These are phyloP conservation scores for Sutorius eximius DNA, from an alignment of 1,284 basidiomycete species.

Conservation along the genomic window DNA sequence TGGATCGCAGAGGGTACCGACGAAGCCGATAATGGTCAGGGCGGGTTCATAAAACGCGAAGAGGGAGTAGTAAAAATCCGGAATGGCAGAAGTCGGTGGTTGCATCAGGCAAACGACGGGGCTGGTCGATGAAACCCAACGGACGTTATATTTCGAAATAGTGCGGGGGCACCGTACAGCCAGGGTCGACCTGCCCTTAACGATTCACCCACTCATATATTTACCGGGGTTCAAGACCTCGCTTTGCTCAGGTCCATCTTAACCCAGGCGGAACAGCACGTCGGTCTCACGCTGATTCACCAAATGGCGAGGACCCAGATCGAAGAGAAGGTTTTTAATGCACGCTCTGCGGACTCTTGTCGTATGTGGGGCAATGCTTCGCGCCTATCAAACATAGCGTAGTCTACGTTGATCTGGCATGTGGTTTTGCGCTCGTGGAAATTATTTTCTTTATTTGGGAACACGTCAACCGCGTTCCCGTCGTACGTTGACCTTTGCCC, in stretches of 20 bases:
- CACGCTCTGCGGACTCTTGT: constrained; percentile 37
- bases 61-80: constrained; percentile 66
- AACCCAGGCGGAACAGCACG: constrained; percentile 63
- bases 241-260: constrained; percentile 58
- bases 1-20: constrained; percentile 68
- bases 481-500: not conserved
- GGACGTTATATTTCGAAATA: not conserved
- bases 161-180: not conserved
- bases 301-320: constrained; percentile 80
- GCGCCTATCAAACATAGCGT: constrained; percentile 31
- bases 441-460: constrained; percentile 4
- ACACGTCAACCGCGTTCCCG: not conserved
- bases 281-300: constrained; percentile 44
- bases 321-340: constrained; percentile 69
- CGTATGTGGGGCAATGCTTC: constrained; percentile 28
- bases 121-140: not conserved
- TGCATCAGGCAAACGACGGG: constrained; percentile 29
- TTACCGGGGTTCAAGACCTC: too few relatives aligned
- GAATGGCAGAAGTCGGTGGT: constrained; percentile 57
- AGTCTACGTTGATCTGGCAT: not conserved
- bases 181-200: constrained; percentile 41
- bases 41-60: constrained; percentile 74
- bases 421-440: not conserved
- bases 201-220: too few relatives aligned
- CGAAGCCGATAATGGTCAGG: constrained; percentile 59